Conservation (phyloP, 768 basidiomycete species). For the Royoungia palumana region DNA sequence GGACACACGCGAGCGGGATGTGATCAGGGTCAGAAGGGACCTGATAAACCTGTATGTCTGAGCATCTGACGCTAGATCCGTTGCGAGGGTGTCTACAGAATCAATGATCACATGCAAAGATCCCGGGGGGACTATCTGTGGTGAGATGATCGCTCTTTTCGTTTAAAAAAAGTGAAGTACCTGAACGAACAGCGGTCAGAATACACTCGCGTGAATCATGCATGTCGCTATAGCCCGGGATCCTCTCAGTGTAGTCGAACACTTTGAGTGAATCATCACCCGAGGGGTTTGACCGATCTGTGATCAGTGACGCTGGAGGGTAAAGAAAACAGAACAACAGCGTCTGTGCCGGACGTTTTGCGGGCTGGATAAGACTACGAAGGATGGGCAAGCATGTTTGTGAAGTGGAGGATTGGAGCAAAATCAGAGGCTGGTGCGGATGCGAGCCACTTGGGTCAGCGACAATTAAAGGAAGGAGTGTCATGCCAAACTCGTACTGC, state of each 20-base stretch:
- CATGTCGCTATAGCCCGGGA: slow-evolving; percentile 52
- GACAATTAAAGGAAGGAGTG: slow-evolving; percentile 28
- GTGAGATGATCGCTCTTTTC: slow-evolving; percentile 5
- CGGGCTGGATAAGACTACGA: slow-evolving; percentile 39
- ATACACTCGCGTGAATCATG: slow-evolving; percentile 39
- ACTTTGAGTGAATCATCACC: slow-evolving; percentile 32
- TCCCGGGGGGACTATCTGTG: slow-evolving; percentile 36
- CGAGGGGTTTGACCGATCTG: slow-evolving; percentile 21
- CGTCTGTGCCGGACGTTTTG: slow-evolving; percentile 20
- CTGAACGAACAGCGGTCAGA: slow-evolving; percentile 39
- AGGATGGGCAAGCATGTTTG: slow-evolving; percentile 59
- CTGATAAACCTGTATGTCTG: slow-evolving; percentile 52
- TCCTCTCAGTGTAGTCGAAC: slow-evolving; percentile 47
- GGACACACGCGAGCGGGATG: slow-evolving; percentile 47
- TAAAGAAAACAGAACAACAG: slow-evolving; percentile 59
- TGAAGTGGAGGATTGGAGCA: slow-evolving; percentile 58
- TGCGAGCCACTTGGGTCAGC: slow-evolving; percentile 16
- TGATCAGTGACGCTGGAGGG: slow-evolving; percentile 47
- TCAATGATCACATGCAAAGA: slow-evolving; percentile 68
- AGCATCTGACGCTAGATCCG: slow-evolving; percentile 55
- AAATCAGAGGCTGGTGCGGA: slow-evolving; percentile 43
- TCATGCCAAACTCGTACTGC: slow-evolving; percentile 16
- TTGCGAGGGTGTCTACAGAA: slow-evolving; percentile 61
- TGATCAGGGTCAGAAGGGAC: slow-evolving; percentile 43
- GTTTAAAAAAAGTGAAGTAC: slow-evolving; percentile 14